Base-by-base conservation (phyloP, 1,139 yeast genomes). In the Torulaspora pretoriensis region DNA sequence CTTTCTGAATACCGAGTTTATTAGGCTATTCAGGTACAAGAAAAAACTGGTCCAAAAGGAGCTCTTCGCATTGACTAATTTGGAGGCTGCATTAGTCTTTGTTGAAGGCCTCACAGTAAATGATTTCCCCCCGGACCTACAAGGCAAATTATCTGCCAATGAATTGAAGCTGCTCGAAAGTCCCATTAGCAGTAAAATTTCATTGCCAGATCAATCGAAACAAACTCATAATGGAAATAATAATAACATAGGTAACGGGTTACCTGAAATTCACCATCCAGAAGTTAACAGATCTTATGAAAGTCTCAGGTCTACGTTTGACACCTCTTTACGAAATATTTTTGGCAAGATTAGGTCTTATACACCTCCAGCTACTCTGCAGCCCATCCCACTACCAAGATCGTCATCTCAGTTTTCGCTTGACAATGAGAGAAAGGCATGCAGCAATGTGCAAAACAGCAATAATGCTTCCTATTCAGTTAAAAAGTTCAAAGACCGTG, bases 11-110 rank as follows among this genome's bases (percentile, higher is more conserved):
- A 62, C 78, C 45, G 68, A 72, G 42, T 79, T 73, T 56, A 75
- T 80, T 45, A 76, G 75, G 49, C 63, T 83, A 38, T 81, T 80
- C 60, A 69, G 83, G 40, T 77, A 79, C 48, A 67, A 68, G 29
- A 59, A 63, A 22, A 67, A 70, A 14, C 56, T 75, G 32, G 66
- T 65, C 23, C 81, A 82, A 23, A 80, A 78, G 49, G 69, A 77
- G 23, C 61, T 77, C 24, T 81, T 79, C 58, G 79, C 81, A 40
- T 60, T 80, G 38, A 81, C 87, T 2, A 81, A 81, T 56, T 65
- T 78, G 39, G 86, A 81, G 54, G 88, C 88, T 1, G 77, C 83
- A 2, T 63, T 80, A 14, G 72, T 74, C 16, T 79, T 78, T 50
- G 54, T 78, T n/a, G 74, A 74, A 35, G 68, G 74, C 13, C 69